Evolutionary conservation across 2,329 filamentous ascomycete species (phyloP), one percentile per base, ranked within the genome.

Genomic region (Zarea fungicola): DNA sequence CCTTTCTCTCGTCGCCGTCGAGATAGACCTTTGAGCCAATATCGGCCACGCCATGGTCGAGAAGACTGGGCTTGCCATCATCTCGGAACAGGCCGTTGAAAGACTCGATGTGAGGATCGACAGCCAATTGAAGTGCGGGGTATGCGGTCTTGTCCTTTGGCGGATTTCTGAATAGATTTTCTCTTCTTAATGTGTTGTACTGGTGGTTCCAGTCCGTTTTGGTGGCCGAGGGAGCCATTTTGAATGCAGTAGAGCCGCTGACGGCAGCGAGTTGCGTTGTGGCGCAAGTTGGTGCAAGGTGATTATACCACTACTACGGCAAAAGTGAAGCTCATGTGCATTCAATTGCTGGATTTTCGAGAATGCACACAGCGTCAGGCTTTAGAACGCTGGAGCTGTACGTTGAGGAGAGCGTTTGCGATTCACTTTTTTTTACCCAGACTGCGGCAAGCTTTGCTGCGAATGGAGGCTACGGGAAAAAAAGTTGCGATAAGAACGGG

Each of bases 91-190:
- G 77, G 45, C 84, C 84, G 73, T 99, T 96, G 80, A 96, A 99
- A 6, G 93, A 93, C 62, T 96, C 85, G 59, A 97, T 86, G 68
- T 99, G 93, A 42, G 93, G 93, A 56, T 87, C 78, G 52, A 97
- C 84, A n/a, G 92, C 88, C 53, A 80, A 80, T 60, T 91, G 85
- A 41, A 99, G 81, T 19, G 87, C 80, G 13, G 93, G 93, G 63
- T 95, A 97, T 51, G 92, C 89, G 9, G 87, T 87, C 58, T 82
- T 85, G 64, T 97, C 91, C 61, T 81, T 85, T 0, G 93, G 92
- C 16, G 93, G 92, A 57, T 95, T 84, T 60, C 81, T 78, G 67
- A 99, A 99, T 19, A 99, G 85, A 45, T 87, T 79, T 62, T 99
- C 89, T 60, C 92, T 85, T 52, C 89, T 84, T 52, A 91, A 71